Evolutionary conservation across 345 rosid genomes (phyloP), one percentile per base, ranked within the genome.

Genomic region (Citrus reticulata): DNA sequence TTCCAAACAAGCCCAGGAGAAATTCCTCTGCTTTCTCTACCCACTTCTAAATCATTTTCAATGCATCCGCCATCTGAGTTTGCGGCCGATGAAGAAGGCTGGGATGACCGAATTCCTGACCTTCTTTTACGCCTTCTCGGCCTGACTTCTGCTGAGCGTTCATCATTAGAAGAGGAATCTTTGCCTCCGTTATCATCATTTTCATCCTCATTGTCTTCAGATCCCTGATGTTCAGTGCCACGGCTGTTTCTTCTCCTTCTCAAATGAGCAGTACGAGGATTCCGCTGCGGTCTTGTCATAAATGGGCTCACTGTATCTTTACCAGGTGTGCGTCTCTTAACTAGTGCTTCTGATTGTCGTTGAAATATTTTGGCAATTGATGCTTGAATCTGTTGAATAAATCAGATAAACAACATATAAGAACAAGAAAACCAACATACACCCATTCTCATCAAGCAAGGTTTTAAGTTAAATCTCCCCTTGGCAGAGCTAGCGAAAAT

Each of bases 291-390:
- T 83, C 95, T 90, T 46, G 85, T 37, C 55, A 81, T 61, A 73
- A 81, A 84, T 78, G 75, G 65, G 77, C 84, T 80, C 6, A 83
- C 62, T 35, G 86, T 54, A 7, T 91, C 96, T 87, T 91, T 94
- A 63, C 91, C 92, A 34, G 59, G 25, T 24, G 92, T 57, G 60
- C 86, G 96, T 81, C 88, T 89, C 86, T 86, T 92, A 68, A 75
- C 91, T 4, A 93, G 82, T 77, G 95, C 96, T 82, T 92, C 95
- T 55, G 98, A 87, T 81, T 95, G 99, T 55, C 89, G 81, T 81
- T 88, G 93, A 35, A 90, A 85, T 81, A 93, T 87, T 84, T 92
- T 90, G 60, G 98, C 99, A 81, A 95, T 95, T 68, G 97, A 91
- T 83, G 78, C 96, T 92, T 95, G 99, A 83, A 95, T 91, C 98